Conservation (phyloP, 768 basidiomycete species). For the Termitomyces sp. region DNA sequence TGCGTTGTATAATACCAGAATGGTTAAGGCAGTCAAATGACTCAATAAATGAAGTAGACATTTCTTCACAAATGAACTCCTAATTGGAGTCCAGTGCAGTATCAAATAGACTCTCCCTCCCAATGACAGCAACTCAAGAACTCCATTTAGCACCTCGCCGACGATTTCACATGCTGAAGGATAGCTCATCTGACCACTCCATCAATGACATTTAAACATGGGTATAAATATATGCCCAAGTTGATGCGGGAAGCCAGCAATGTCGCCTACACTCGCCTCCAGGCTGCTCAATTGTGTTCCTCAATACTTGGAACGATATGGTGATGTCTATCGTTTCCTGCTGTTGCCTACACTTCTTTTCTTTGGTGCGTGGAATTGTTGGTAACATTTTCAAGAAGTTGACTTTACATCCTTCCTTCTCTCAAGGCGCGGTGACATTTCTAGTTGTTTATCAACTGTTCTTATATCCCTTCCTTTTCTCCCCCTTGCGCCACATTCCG, state of each 20-base stretch:
- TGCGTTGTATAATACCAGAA: no score
- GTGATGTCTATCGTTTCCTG: neutral
- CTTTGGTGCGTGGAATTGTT: constrained; percentile 2
- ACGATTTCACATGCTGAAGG: constrained; percentile 3
- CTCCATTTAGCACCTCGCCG: neutral
- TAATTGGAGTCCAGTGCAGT: neutral
- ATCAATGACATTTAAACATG: neutral
- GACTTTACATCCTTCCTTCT: neutral
- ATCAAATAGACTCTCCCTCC: no score
- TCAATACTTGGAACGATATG: neutral
- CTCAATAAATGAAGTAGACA: neutral
- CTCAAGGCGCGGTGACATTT: constrained; percentile 11
- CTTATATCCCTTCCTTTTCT: constrained; percentile 32
- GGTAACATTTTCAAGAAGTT: neutral
- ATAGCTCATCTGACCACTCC: constrained; percentile 1
- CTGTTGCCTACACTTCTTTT: neutral
- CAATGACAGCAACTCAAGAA: no score
- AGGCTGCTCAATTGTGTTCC: constrained; percentile 3
- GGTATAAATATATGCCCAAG: neutral
- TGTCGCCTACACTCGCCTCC: constrained; percentile 9
- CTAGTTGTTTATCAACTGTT: constrained; percentile 26
- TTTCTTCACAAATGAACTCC: neutral
- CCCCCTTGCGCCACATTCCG: constrained; percentile 35
- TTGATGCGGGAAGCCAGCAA: neutral
- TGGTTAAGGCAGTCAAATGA: neutral